A percentile compares a stretch with the other conserved stretches of the same genome.
phyloP scores from a whole-genome alignment of 192 early-diverging fungal genomes.

The Coemansia sp. region DNA sequence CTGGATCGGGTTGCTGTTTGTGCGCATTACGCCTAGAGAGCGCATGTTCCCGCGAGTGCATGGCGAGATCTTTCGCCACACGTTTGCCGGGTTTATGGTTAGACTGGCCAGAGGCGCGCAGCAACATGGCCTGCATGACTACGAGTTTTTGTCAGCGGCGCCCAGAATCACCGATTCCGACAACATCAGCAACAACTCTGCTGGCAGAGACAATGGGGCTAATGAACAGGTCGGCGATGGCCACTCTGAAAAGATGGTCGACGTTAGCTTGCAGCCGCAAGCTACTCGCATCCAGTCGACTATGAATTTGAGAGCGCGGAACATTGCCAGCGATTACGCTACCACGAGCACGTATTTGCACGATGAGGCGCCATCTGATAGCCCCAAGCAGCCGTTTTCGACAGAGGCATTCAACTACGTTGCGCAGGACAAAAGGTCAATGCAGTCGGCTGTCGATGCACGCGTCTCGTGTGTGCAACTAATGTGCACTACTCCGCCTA shows the following conservation, averaged over 20 bases:
- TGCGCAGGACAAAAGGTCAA: constrained; percentile 10
- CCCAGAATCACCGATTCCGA: neutral
- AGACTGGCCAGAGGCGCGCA: constrained; percentile 42
- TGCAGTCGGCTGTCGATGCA: constrained; percentile 8
- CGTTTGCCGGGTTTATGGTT: constrained; percentile 52
- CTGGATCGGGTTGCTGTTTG: constrained; percentile 54
- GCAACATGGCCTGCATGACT: constrained; percentile 45
- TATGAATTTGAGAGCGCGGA: neutral
- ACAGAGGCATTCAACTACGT: constrained; percentile 47
- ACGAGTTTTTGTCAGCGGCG: constrained; percentile 28
- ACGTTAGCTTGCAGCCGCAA: neutral
- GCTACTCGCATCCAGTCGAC: constrained; percentile 1
- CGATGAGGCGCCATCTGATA: neutral
- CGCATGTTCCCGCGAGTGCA: constrained; percentile 61
- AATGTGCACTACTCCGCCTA: constrained; percentile 38
- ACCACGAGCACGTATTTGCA: constrained; percentile 10
- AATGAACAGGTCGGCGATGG: neutral
- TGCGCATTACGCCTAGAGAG: constrained; percentile 61
- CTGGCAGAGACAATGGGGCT: neutral
- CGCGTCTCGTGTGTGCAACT: constrained; percentile 43
- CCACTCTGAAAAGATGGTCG: neutral
- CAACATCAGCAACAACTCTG: neutral
- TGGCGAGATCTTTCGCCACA: constrained; percentile 58
- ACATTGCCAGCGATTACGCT: neutral
- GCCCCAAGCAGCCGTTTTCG: constrained; percentile 11